Conservation (phyloP, 208 protist species). For the Leishmania mexicana region DNA sequence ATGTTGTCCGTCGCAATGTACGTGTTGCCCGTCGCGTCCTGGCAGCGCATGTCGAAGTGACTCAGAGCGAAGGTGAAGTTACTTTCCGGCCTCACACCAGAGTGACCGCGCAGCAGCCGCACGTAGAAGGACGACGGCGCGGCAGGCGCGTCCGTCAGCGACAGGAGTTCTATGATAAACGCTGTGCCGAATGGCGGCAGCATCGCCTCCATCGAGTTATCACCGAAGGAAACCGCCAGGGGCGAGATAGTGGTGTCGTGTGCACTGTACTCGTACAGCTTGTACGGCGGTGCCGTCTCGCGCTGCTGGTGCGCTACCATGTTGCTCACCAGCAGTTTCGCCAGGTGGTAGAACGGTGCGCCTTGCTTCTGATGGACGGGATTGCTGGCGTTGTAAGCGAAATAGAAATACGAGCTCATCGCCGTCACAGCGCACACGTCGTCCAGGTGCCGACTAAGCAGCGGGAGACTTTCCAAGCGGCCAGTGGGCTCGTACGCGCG, state of each 20-base stretch:
- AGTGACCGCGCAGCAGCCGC: constrained; percentile 53
- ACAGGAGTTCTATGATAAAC: constrained; percentile 63
- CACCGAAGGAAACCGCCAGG: constrained; percentile 50
- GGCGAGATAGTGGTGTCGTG: constrained; percentile 72
- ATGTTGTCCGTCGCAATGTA: constrained; percentile 49
- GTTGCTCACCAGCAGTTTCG: constrained; percentile 49
- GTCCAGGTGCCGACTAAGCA: constrained; percentile 34
- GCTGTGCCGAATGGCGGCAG: constrained; percentile 67
- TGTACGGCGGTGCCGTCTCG: constrained; percentile 30
- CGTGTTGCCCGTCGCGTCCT: constrained; percentile 27
- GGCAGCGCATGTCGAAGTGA: constrained; percentile 45
- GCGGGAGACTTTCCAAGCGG: constrained; percentile 21
- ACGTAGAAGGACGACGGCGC: constrained; percentile 32
- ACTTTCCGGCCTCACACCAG: constrained; percentile 42
- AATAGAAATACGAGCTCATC: constrained; percentile 30
- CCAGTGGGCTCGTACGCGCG: constrained; percentile 49
- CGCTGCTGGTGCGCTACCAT: constrained; percentile 31
- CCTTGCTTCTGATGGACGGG: constrained; percentile 49
- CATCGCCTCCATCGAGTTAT: constrained; percentile 41
- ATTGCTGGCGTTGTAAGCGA: constrained; percentile 52
- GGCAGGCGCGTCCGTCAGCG: not conserved
- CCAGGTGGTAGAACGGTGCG: constrained; percentile 51
- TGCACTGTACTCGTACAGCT: constrained; percentile 74
- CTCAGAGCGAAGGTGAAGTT: constrained; percentile 46
- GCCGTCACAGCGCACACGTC: constrained; percentile 39